Evolutionary conservation across 2,329 filamentous ascomycete species (phyloP), one percentile per base, ranked within the genome.

Genomic region (Fusarium oxysporum): DNA sequence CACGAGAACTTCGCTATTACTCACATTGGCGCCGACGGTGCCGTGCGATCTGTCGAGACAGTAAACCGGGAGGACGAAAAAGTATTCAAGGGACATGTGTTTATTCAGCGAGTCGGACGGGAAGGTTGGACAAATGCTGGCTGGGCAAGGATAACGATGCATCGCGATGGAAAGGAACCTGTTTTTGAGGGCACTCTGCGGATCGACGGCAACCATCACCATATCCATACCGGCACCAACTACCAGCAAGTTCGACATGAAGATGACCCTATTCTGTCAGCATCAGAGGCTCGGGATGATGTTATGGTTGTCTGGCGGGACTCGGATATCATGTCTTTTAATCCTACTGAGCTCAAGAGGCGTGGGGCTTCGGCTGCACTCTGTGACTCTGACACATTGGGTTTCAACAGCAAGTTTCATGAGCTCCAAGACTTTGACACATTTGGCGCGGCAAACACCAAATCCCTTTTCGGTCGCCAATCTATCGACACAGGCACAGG

Each of bases 301-400:
- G 92, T 90, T 79, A 96, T 99, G 95, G 87, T 98, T 40, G 88
- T 98, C 2, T 98, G 94, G 88, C 90, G 95, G 73, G 95, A 98
- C 79, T 97, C 95, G 33, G 96, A 99, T 81, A 90, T 98, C 78
- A 81, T 84, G 37, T 71, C 76, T n/a, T 67, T 62, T 33, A 64
- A 80, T 23, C 81, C 83, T 61, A 82, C 85, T 28, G 92, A 96
- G 71, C 82, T 96, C 75, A 93, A 90, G 75, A 93, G 90, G 82
- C 89, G 93, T 70, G 86, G 85, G 13, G 76, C 79, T 44, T 79
- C 81, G 35, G 70, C 59, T n/a, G 82, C 85, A 11, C 86, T 87
- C 9, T 99, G 96, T 81, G 86, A 86, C 30, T 91, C 94, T 8
- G 94, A 98, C 81, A 82, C 83, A n/a, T 86, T 98, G 30, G 81